Percentiles rank a stretch among this genome's conserved stretches.
phyloP scores from a whole-genome alignment of 2,329 filamentous ascomycete species.

The Achaetomium macrosporum region DNA sequence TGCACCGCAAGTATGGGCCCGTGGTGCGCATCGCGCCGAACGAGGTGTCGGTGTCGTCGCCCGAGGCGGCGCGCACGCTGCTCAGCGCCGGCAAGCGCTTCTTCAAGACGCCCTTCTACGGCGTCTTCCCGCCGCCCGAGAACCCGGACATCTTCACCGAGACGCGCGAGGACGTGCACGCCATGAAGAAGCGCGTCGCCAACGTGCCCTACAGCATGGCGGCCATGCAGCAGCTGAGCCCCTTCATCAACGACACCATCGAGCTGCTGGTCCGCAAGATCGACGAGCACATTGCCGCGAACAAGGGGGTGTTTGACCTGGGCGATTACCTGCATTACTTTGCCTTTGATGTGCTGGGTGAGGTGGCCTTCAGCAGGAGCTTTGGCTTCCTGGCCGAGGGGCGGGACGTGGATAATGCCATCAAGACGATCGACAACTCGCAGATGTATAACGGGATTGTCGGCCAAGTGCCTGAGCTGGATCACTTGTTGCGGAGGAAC shows the following conservation, averaged over 20 bases:
- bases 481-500: slow-evolving; percentile 43
- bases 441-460: slow-evolving; percentile 49
- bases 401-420: slow-evolving; percentile 44
- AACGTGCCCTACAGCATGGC: slow-evolving; percentile 49
- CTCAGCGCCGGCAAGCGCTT: slow-evolving; percentile 46
- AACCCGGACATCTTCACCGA: slow-evolving; percentile 56
- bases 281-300: slow-evolving; percentile 32
- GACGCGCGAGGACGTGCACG: slow-evolving; percentile 48
- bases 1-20: slow-evolving; percentile 42
- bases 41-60: slow-evolving; percentile 43
- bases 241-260: slow-evolving; percentile 48
- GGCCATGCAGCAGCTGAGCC: slow-evolving; percentile 46
- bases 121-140: slow-evolving; percentile 49
- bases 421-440: slow-evolving; percentile 46
- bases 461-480: slow-evolving; percentile 46
- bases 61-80: slow-evolving; percentile 39
- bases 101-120: slow-evolving; percentile 48
- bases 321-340: slow-evolving; percentile 42
- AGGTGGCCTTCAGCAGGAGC: slow-evolving; percentile 46
- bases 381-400: slow-evolving; percentile 48
- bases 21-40: slow-evolving; percentile 45
- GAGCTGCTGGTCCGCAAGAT: slow-evolving; percentile 40
- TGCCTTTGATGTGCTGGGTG: slow-evolving; percentile 46
- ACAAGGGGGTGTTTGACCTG: slow-evolving; percentile 35
- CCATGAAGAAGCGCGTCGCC: slow-evolving; percentile 48